Conservation (phyloP, 805 yeast species). For the Debaryomyces prosopidis region DNA sequence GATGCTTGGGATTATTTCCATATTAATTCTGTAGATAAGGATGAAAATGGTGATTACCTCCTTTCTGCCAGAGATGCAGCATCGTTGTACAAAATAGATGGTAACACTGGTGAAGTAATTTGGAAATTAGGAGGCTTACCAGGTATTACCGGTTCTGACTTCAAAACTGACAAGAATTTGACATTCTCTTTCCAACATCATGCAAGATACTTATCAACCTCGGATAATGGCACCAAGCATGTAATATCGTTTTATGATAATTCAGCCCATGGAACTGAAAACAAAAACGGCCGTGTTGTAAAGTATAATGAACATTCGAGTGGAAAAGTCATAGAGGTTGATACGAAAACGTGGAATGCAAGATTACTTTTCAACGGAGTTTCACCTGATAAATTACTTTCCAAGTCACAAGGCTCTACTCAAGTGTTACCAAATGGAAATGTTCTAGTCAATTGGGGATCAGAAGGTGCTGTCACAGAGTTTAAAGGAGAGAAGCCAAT, state of each 20-base stretch:
- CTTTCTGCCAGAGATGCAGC: slow-evolving; percentile 37
- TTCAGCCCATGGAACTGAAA: slow-evolving; percentile 37
- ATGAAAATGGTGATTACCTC: slow-evolving; percentile 31
- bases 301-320: slow-evolving; percentile 23
- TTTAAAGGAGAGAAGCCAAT: slow-evolving; percentile 25
- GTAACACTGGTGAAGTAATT: slow-evolving; percentile 33
- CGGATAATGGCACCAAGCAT: slow-evolving; percentile 23
- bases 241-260: slow-evolving; percentile 37
- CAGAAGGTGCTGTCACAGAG: slow-evolving; percentile 40
- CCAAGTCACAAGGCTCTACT: slow-evolving; percentile 33
- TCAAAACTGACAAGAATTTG: slow-evolving; percentile 17
- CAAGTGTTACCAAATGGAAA: slow-evolving; percentile 33
- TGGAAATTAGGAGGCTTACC: slow-evolving; percentile 35
- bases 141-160: slow-evolving; percentile 15
- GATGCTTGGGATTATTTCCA: slow-evolving; percentile 44
- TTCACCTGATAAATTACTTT: slow-evolving; percentile 22
- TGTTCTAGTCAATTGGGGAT: slow-evolving; percentile 39
- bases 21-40: slow-evolving; percentile 40
- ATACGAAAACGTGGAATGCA: slow-evolving; percentile 25
- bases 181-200: slow-evolving; percentile 39
- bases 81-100: slow-evolving; percentile 33
- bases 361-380: slow-evolving; percentile 21
- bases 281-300: slow-evolving; percentile 24
- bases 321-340: slow-evolving; percentile 35
- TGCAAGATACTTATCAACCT: slow-evolving; percentile 26